Percentiles rank a stretch among this genome's conserved stretches.
phyloP scores from a whole-genome alignment of 345 rosid species.

The Cardamine occulta region DNA sequence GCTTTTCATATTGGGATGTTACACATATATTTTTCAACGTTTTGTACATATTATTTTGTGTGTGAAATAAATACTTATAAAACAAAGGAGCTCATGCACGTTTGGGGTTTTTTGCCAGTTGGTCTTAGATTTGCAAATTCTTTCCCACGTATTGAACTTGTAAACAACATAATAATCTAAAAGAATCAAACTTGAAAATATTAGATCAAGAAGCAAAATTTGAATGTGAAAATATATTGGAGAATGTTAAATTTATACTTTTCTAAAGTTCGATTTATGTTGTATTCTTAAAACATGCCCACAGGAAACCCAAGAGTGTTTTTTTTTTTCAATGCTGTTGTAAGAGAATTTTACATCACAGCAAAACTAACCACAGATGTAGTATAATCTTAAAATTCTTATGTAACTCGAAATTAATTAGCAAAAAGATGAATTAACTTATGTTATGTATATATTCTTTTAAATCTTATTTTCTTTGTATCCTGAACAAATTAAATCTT shows the following conservation, averaged over 20 bases:
- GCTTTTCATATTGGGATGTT: conserved; percentile 40
- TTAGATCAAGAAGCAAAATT: neutral
- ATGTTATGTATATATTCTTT: too few relatives aligned
- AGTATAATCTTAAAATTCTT: too few relatives aligned
- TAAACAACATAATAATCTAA: neutral
- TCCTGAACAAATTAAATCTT: neutral
- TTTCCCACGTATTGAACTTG: conserved; percentile 11
- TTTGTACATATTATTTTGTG: conserved; percentile 3
- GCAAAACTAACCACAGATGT: neutral
- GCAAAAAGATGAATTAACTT: neutral
- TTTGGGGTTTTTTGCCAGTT: neutral
- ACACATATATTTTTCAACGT: conserved; percentile 15
- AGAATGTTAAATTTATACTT: neutral
- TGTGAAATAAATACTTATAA: neutral
- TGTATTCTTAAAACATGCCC: neutral
- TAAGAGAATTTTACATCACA: neutral
- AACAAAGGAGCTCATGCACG: conserved; percentile 34
- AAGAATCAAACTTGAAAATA: neutral
- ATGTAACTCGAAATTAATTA: neutral
- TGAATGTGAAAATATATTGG: neutral
- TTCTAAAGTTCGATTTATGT: neutral
- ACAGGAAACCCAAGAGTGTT: neutral
- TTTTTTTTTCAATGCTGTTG: neutral
- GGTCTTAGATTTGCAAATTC: conserved; percentile 21
- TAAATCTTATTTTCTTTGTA: too few relatives aligned